phyloP scores from a whole-genome alignment of 192 early-diverging fungal genomes.

The Coemansia biformis region DNA sequence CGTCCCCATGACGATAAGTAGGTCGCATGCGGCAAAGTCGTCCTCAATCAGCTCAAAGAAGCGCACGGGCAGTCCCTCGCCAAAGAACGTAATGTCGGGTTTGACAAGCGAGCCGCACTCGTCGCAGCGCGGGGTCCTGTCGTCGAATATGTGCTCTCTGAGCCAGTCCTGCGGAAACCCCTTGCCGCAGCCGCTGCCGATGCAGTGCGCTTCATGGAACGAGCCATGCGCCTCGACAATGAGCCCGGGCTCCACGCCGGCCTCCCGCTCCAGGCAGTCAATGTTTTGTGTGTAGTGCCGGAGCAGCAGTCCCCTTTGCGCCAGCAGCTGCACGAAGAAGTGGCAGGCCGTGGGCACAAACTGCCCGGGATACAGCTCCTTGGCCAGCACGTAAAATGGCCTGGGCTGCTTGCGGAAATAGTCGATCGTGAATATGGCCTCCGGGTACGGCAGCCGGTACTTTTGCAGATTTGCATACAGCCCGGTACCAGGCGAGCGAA shows the following conservation, averaged over 20 bases:
- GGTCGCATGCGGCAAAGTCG: slow-evolving; percentile 75
- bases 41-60: slow-evolving; percentile 58
- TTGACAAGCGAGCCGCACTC: slow-evolving; percentile 71
- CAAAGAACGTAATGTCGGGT: slow-evolving; percentile 96
- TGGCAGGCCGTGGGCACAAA: slow-evolving; percentile 77
- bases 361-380: slow-evolving; percentile 83
- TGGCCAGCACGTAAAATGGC: slow-evolving; percentile 84
- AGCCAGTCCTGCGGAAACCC: slow-evolving; percentile 42
- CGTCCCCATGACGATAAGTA: slow-evolving; percentile 93
- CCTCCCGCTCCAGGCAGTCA: slow-evolving; percentile 85
- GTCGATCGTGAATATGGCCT: slow-evolving; percentile 92
- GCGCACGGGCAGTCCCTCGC: slow-evolving; percentile 74
- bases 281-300: slow-evolving; percentile 96
- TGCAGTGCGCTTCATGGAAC: slow-evolving; percentile 78
- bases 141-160: slow-evolving; percentile 52
- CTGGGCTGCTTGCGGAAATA: slow-evolving; percentile 81
- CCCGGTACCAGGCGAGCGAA: slow-evolving; percentile 86
- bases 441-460: slow-evolving; percentile 87
- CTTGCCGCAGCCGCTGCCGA: slow-evolving; percentile 41
- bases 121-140: slow-evolving; percentile 65
- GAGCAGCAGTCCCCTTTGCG: slow-evolving; percentile 63
- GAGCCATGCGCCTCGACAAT: slow-evolving; percentile 95
- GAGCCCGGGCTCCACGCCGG: slow-evolving; percentile 63
- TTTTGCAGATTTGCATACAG: slow-evolving; percentile 86
- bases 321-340: slow-evolving; percentile 78